Conservation (phyloP, 2,329 filamentous ascomycete species). For the Trichoderma guizhouense region DNA sequence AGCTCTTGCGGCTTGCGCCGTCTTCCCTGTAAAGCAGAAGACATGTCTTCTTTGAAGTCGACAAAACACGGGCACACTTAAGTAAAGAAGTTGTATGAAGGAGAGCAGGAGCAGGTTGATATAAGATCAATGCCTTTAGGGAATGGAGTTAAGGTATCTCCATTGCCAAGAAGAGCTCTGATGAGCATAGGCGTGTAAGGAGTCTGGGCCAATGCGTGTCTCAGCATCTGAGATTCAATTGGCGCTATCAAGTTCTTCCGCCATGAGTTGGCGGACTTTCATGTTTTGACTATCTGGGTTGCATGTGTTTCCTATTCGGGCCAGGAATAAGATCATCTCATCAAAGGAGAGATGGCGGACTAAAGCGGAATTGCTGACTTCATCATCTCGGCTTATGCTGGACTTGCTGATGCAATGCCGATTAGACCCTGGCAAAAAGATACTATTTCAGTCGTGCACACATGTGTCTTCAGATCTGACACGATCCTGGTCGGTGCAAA, state of each 20-base stretch:
- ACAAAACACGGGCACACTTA: not conserved
- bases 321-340: not conserved
- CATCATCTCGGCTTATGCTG: not conserved
- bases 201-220: not conserved
- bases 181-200: not conserved
- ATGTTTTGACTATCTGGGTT: not conserved
- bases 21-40: conserved; percentile 23
- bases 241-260: not conserved
- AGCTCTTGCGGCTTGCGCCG: conserved; percentile 49
- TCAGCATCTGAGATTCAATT: not conserved
- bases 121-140: not conserved
- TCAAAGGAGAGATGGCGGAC: not conserved
- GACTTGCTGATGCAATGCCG: not conserved
- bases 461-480: not conserved
- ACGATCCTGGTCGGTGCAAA: not conserved
- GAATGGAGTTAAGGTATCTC: not conserved
- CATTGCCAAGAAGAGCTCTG: not conserved
- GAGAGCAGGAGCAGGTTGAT: not conserved
- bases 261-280: not conserved
- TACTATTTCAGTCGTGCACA: not conserved
- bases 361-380: not conserved
- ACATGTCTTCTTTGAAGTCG: conserved; percentile 20
- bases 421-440: not conserved
- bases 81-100: not conserved
- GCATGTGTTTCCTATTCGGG: not conserved